Evolutionary conservation across 176 grass and related monocot species (phyloP), one percentile per base, ranked within the genome.

Genomic region (Saccharum spontaneum): DNA sequence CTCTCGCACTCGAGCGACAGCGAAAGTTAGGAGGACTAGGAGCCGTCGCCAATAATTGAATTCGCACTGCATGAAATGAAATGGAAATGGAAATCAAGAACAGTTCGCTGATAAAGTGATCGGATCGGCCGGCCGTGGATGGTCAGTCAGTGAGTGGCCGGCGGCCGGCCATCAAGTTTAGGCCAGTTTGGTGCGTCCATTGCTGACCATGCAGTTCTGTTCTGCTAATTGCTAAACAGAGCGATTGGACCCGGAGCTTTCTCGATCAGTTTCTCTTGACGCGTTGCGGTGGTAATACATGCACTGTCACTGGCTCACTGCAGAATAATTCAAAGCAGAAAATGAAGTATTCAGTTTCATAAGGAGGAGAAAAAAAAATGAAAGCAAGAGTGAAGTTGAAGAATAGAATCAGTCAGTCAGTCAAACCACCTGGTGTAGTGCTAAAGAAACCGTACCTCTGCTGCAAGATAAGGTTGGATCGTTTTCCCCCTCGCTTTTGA

Each of bases 371-470:
- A 7, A 49, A 59, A 59, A 59, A 22, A 59, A 40, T 2, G 36
- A 5, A 39, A 23, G 50, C 39, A 34, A 1, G 60, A 80, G 57
- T 67, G 67, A 28, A 60, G n/a, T 14, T 68, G 73, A 62, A 83
- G 79, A 23, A 83, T 28, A 33, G 59, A 69, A 75, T 69, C 73
- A 69, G 60, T 43, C 79, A 49, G 46, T 49, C 44, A 49, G 70
- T 73, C 84, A 79, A 83, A 86, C 40, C 61, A 75, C 89, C 88
- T 90, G 84, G 30, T 69, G 28, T n/a, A n/a, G n/a, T n/a, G n/a
- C n/a, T n/a, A n/a, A n/a, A n/a, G n/a, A n/a, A n/a, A n/a, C n/a
- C n/a, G n/a, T n/a, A n/a, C 65, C 71, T 79, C 16, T 40, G 46
- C 68, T 17, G 34, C 55, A 65, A 77, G 73, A 82, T 73, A 54